Evolutionary conservation across 2,329 filamentous ascomycete species (phyloP).

Genomic region (Gnomoniopsis sp.): DNA sequence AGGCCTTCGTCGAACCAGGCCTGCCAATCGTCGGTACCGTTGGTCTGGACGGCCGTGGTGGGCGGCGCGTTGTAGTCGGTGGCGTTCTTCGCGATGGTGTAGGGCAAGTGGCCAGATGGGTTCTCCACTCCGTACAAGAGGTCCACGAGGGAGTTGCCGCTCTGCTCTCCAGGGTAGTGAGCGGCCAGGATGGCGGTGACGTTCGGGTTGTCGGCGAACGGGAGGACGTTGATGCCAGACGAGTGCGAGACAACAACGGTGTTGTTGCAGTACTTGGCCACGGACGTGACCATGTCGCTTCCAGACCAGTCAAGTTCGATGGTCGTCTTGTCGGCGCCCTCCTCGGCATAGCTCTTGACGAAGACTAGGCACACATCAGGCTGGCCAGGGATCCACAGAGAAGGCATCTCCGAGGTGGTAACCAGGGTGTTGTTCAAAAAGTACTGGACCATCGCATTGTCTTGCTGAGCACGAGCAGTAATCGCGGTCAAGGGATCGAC

Average conservation of each 20-base stretch:
- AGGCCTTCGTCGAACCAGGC: slow-evolving; percentile 58
- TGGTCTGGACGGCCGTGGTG: slow-evolving; percentile 34
- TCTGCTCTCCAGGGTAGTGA: slow-evolving; percentile 59
- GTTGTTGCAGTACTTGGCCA: slow-evolving; percentile 44
- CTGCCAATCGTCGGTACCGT: slow-evolving; percentile 39
- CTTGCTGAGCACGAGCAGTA: slow-evolving; percentile 43
- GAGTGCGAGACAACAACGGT: slow-evolving; percentile 56
- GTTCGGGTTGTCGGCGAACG: slow-evolving; percentile 56
- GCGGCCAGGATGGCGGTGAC: slow-evolving; percentile 61
- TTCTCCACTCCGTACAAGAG: slow-evolving; percentile 60
- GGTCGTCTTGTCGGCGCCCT: slow-evolving; percentile 55
- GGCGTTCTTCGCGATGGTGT: slow-evolving; percentile 63
- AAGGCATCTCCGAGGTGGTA: slow-evolving; percentile 33
- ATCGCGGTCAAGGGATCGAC: slow-evolving; percentile 54
- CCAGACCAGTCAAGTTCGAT: slow-evolving; percentile 58
- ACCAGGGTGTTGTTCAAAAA: slow-evolving; percentile 41
- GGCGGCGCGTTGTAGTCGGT: slow-evolving; percentile 42
- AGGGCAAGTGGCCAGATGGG: slow-evolving; percentile 59
- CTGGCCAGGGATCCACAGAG: slow-evolving; percentile 43
- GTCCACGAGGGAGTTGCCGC: slow-evolving; percentile 57
- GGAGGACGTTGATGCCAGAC: slow-evolving; percentile 56
- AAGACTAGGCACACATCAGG: slow-evolving; percentile 67
- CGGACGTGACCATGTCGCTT: slow-evolving; percentile 54
- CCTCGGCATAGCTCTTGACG: slow-evolving; percentile 63
- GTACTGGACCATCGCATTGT: slow-evolving; percentile 40